Conservation (phyloP, 2,329 filamentous ascomycete genomes). For the Aphanoascus verrucosus region DNA sequence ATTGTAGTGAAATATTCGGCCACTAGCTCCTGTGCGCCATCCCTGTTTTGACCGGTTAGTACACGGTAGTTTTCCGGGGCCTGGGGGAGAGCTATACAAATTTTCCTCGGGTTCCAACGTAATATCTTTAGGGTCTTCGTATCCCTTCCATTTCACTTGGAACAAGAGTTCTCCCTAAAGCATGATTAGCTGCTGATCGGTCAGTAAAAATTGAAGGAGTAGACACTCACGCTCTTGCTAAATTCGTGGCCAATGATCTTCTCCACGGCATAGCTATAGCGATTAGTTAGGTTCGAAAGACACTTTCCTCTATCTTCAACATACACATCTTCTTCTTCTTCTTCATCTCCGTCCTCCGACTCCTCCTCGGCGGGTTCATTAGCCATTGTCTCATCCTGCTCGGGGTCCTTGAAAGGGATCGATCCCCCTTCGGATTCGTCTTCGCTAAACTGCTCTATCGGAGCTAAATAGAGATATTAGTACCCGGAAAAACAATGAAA, state of each 20-base stretch:
- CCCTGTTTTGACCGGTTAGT: slow-evolving; percentile 23
- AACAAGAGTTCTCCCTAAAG: slow-evolving; percentile 30
- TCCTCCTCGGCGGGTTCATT: slow-evolving; percentile 19
- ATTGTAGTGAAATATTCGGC: slow-evolving; percentile 33
- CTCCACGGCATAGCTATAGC: slow-evolving; percentile 33
- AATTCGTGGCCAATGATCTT: slow-evolving; percentile 31
- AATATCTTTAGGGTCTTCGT: slow-evolving; percentile 33
- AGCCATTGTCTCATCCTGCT: slow-evolving; percentile 15
- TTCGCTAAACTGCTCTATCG: slow-evolving; percentile 14
- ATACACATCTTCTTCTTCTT: slow-evolving; percentile 30
- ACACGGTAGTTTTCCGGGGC: background rate
- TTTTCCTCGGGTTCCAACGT: slow-evolving; percentile 40
- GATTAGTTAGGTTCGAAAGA: background rate
- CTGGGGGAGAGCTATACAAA: slow-evolving; percentile 21
- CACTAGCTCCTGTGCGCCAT: slow-evolving; percentile 32
- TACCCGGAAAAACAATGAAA: background rate
- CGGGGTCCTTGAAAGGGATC: slow-evolving; percentile 27
- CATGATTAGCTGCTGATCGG: slow-evolving; percentile 11
- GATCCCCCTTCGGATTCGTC: slow-evolving; percentile 29
- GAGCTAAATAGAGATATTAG: background rate
- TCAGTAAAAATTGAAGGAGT: background rate
- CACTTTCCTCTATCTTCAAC: slow-evolving; percentile 10
- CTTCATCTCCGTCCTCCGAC: slow-evolving; percentile 24
- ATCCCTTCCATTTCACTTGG: slow-evolving; percentile 41
- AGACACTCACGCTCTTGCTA: slow-evolving; percentile 25